A percentile compares a stretch with the other conserved stretches of the same genome.
phyloP scores from a whole-genome alignment of 768 basidiomycete genomes.

The Phanerochaete sordida region DNA sequence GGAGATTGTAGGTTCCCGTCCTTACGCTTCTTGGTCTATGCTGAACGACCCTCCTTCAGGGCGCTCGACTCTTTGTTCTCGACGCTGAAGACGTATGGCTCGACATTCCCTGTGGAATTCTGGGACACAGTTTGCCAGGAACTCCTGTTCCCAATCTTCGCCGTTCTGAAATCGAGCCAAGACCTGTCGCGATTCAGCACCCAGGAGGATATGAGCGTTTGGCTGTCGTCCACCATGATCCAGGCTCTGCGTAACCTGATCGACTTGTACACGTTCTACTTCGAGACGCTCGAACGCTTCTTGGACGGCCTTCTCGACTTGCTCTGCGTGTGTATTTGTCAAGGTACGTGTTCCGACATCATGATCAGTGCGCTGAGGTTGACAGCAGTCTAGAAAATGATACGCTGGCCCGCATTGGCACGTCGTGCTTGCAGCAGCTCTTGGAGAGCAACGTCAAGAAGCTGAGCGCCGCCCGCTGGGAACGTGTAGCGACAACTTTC shows the following conservation, averaged over 20 bases:
- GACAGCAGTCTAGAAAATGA: slow-evolving; percentile 74
- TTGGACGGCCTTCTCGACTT: slow-evolving; percentile 93
- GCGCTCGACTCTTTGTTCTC: slow-evolving; percentile 96
- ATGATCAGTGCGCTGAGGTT: neutral
- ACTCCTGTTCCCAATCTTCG: slow-evolving; percentile 96
- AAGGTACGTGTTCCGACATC: slow-evolving; percentile 58
- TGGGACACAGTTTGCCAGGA: slow-evolving; percentile 99
- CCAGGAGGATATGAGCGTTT: slow-evolving; percentile 99
- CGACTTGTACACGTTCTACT: slow-evolving; percentile 94
- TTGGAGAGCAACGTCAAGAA: slow-evolving; percentile 90
- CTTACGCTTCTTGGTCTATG: neutral
- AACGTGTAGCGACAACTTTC: slow-evolving; percentile 87
- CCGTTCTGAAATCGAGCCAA: slow-evolving; percentile 89
- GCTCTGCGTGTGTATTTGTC: slow-evolving; percentile 94
- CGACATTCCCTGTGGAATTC: slow-evolving; percentile 83
- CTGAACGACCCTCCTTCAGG: slow-evolving; percentile 37
- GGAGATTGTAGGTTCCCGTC: slow-evolving; percentile 61
- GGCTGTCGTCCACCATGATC: slow-evolving; percentile 99
- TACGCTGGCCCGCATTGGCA: slow-evolving; percentile 94
- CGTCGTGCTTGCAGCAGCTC: slow-evolving; percentile 94
- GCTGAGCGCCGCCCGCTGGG: slow-evolving; percentile 83
- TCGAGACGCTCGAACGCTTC: slow-evolving; percentile 84
- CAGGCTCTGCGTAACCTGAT: slow-evolving; percentile 94
- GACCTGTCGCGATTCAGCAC: slow-evolving; percentile 91
- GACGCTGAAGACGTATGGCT: slow-evolving; percentile 87